Percentiles rank a stretch among this genome's conserved stretches.
phyloP scores from a whole-genome alignment of 352 stramenopile genomes.

The Blastocystis sp. region DNA sequence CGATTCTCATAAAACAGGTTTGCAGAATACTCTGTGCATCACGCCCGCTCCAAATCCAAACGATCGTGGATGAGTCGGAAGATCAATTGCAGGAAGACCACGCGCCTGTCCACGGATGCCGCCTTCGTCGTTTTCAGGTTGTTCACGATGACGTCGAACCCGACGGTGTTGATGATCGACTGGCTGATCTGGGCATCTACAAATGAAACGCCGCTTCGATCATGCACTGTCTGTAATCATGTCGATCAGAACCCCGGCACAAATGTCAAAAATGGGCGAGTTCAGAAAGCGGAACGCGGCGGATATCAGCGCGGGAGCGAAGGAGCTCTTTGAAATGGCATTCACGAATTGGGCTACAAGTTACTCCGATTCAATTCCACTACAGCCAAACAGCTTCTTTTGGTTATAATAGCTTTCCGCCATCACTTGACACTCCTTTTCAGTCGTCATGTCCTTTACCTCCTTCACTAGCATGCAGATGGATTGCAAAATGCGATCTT shows the following conservation, averaged over 20 bases:
- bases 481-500: neutral
- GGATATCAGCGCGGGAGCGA: neutral
- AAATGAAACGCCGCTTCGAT: neutral
- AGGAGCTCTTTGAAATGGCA: neutral
- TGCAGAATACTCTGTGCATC: constrained; percentile 26
- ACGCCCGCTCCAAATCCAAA: neutral
- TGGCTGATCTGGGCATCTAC: constrained; percentile 31
- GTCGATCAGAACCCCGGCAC: constrained; percentile 20
- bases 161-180: neutral
- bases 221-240: constrained; percentile 6
- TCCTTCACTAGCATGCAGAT: neutral
- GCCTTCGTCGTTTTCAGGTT: constrained; percentile 51
- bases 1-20: constrained; percentile 21
- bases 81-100: constrained; percentile 52
- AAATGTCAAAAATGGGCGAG: constrained; percentile 39
- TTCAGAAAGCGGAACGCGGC: neutral
- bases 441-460: neutral
- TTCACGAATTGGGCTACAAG: neutral
- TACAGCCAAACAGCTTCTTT: neutral
- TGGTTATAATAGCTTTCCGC: neutral
- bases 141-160: constrained; percentile 39
- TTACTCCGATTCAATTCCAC: neutral
- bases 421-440: neutral
- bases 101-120: constrained; percentile 15
- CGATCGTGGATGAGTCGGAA: constrained; percentile 26